A percentile compares a stretch with the other conserved stretches of the same genome.
Conservation (phyloP, 495 filamentous ascomycete genomes). For the Hypoxylon lienhwacheense region DNA sequence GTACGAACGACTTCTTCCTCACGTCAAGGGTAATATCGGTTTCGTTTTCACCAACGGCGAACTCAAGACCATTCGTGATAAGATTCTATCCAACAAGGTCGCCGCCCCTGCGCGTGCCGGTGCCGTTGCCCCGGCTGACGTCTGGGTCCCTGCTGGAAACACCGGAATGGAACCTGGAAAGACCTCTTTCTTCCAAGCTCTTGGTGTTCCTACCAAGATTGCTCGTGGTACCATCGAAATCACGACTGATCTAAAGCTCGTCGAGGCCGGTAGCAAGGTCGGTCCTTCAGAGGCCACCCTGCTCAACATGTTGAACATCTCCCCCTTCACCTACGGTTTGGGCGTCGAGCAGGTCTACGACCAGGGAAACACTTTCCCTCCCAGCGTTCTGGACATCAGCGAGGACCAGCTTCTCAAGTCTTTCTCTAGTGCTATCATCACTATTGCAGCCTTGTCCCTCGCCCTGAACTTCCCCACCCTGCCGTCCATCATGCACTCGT, state of each 20-base stretch:
- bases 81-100: constrained; percentile 95
- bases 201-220: constrained; percentile 99
- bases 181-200: constrained; percentile 99
- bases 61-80: constrained; percentile 85
- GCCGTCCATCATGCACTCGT: constrained; percentile 91
- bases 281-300: constrained; percentile 97
- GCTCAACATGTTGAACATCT: constrained; percentile 99
- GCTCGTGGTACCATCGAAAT: constrained; percentile 99
- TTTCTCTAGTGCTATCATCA: constrained; percentile 78
- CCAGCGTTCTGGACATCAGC: constrained; percentile 85
- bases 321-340: constrained; percentile 99
- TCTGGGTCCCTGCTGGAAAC: constrained; percentile 93
- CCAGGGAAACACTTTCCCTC: constrained; percentile 84
- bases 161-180: constrained; percentile 99
- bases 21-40: constrained; percentile 96
- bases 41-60: constrained; percentile 99
- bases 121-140: constrained; percentile 88
- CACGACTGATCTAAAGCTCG: constrained; percentile 94
- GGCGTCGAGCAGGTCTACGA: constrained; percentile 94
- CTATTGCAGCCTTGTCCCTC: constrained; percentile 88
- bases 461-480: constrained; percentile 92
- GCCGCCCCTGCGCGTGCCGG: constrained; percentile 96
- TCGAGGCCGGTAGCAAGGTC: constrained; percentile 90
- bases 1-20: constrained; percentile 94
- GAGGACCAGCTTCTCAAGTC: constrained; percentile 87